Conservation (phyloP, 495 filamentous ascomycete genomes). For the Penicillium simplicissimum region DNA sequence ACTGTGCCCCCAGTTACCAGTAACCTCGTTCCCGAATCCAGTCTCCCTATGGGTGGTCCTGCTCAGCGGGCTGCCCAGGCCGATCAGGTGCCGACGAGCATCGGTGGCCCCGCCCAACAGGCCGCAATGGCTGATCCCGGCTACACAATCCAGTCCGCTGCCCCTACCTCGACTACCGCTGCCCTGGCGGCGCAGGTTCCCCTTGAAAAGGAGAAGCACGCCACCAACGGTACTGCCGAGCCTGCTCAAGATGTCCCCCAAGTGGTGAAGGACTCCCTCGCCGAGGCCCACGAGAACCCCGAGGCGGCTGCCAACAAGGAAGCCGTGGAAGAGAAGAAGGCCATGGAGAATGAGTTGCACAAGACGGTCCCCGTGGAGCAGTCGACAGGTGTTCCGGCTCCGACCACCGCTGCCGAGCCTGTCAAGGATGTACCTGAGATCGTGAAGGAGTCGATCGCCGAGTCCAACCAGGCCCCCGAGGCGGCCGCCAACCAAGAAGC, state of each 20-base stretch:
- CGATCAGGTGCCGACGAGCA: conserved; percentile 28
- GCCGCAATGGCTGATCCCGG: conserved; percentile 45
- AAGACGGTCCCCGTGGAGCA: conserved; percentile 52
- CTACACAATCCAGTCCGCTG: conserved; percentile 66
- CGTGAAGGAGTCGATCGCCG: conserved; percentile 70
- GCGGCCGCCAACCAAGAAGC: conserved; percentile 67
- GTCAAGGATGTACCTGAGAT: conserved; percentile 63
- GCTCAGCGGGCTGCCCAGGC: conserved; percentile 33
- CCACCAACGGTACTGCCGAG: conserved; percentile 33
- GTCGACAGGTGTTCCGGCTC: conserved; percentile 44
- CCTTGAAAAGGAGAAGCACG: conserved; percentile 60
- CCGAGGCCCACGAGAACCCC: conserved; percentile 60
- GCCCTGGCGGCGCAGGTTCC: conserved; percentile 70
- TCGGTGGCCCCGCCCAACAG: conserved; percentile 31
- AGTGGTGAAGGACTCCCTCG: conserved; percentile 71
- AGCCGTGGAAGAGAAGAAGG: conserved; percentile 76
- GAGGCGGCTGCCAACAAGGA: conserved; percentile 70
- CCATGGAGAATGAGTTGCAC: conserved; percentile 67
- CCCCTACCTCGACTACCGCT: conserved; percentile 70
- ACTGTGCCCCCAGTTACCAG: conserved; percentile 61
- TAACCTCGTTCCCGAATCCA: conserved; percentile 82
- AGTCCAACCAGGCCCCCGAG: conserved; percentile 67
- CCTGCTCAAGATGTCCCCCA: conserved; percentile 62
- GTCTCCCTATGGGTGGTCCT: conserved; percentile 64
- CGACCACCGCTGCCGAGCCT: conserved; percentile 40